These are phyloP conservation scores for Phytophthora multivora DNA, from an alignment of 352 stramenopile genomes.

Conservation along the genomic window DNA sequence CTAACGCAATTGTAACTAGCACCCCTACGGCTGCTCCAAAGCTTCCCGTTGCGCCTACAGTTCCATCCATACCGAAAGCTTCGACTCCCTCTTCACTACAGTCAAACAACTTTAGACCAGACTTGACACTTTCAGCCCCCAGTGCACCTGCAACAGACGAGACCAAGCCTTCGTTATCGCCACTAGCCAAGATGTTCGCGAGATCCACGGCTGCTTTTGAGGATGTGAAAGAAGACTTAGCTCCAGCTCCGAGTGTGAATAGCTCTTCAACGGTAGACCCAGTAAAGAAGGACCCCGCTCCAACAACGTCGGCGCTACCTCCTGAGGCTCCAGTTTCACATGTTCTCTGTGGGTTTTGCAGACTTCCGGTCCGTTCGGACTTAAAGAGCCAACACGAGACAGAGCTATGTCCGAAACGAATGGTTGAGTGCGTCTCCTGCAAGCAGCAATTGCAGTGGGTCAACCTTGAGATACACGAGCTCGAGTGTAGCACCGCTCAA, in stretches of 20 bases:
- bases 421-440: conserved; percentile 46
- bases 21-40: not conserved
- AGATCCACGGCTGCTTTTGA: not conserved
- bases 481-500: conserved; percentile 17
- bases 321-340: conserved; percentile 21
- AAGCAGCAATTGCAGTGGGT: conserved; percentile 49
- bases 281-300: not conserved
- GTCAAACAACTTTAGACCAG: not conserved
- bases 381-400: conserved; percentile 58
- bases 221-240: not conserved
- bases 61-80: not conserved
- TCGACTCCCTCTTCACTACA: not conserved
- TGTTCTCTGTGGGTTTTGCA: conserved; percentile 51
- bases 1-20: not conserved
- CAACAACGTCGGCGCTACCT: conserved; percentile 3
- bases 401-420: conserved; percentile 59
- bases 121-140: not conserved
- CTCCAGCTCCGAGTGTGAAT: not conserved
- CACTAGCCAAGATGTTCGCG: conserved; percentile 34
- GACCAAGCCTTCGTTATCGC: conserved; percentile 10
- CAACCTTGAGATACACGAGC: conserved; percentile 48
- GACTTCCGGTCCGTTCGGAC: conserved; percentile 55
- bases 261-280: not conserved
- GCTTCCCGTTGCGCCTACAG: no score
- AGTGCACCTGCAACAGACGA: conserved; percentile 4